These are phyloP conservation scores for Drechslera avenae DNA, from an alignment of 2,329 filamentous ascomycete species.

Conservation along the genomic window DNA sequence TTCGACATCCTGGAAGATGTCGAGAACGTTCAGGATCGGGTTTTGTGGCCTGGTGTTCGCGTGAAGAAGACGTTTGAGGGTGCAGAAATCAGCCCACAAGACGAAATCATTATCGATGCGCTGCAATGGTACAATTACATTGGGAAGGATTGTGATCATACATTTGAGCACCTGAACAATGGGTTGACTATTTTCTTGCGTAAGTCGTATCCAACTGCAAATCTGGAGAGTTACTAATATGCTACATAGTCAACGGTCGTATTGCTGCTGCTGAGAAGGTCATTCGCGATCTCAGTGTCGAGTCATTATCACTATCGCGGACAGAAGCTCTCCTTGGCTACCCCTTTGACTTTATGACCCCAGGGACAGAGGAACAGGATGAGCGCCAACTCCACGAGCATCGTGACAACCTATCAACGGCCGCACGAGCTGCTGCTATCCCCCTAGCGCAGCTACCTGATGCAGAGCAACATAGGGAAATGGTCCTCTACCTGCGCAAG, in stretches of 20 bases:
- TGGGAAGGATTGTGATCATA: constrained; percentile 62
- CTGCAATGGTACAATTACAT: constrained; percentile 85
- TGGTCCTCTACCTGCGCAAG: constrained; percentile 30
- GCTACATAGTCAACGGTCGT: constrained; percentile 50
- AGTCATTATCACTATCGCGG: constrained; percentile 51
- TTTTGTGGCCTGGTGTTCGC: constrained; percentile 62
- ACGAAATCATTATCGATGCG: constrained; percentile 77
- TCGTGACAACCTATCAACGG: constrained; percentile 25
- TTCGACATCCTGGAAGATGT: constrained; percentile 58
- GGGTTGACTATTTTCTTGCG: constrained; percentile 85
- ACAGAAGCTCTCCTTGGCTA: constrained; percentile 51
- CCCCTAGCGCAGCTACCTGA: constrained; percentile 27
- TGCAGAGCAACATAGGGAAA: constrained; percentile 25
- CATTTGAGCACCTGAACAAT: constrained; percentile 70
- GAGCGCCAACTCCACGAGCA: constrained; percentile 26
- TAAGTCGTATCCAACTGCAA: constrained; percentile 57
- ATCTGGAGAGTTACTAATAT: constrained; percentile 21
- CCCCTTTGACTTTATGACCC: constrained; percentile 39
- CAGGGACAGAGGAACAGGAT: constrained; percentile 37
- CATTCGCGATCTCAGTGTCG: constrained; percentile 56
- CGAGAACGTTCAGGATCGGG: constrained; percentile 44
- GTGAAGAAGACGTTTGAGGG: constrained; percentile 72
- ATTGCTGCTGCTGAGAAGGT: constrained; percentile 63
- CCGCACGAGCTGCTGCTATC: constrained; percentile 23
- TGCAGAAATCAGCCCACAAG: constrained; percentile 59